phyloP scores from a whole-genome alignment of 2,329 filamentous ascomycete genomes.

The Cryphonectria radicalis region DNA sequence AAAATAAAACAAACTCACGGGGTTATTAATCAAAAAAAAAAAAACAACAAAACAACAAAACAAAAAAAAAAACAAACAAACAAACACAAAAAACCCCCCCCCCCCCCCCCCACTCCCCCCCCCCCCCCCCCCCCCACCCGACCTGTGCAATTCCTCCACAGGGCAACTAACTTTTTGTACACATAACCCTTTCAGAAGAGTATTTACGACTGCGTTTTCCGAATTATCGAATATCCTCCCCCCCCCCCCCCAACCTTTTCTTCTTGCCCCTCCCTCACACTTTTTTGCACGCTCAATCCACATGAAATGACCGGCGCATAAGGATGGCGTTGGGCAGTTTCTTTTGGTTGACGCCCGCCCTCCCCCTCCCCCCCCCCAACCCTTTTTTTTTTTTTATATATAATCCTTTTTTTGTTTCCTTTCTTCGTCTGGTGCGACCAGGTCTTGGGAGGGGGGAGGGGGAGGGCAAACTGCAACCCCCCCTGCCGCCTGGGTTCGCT shows the following conservation, averaged over 20 bases:
- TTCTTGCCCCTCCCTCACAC: neutral
- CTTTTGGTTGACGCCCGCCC: slow-evolving; percentile 22
- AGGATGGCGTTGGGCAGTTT: slow-evolving; percentile 27
- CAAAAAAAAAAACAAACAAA: no score
- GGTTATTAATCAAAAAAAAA: no score
- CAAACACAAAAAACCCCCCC: no score
- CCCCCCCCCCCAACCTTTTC: no score
- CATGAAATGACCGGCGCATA: slow-evolving; percentile 23
- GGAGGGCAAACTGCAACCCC: neutral
- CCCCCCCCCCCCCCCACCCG: neutral
- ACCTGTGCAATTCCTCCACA: slow-evolving; percentile 18
- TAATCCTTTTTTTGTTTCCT: slow-evolving; percentile 20
- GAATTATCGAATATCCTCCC: slow-evolving; percentile 21
- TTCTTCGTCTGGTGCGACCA: slow-evolving; percentile 19
- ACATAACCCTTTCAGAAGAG: neutral
- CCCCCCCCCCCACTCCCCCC: no score
- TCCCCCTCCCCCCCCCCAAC: neutral
- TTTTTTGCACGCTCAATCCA: neutral
- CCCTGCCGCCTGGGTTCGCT: slow-evolving; percentile 4
- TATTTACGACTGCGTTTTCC: slow-evolving; percentile 13
- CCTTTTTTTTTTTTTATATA: neutral
- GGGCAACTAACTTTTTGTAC: slow-evolving; percentile 1
- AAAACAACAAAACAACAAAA: no score
- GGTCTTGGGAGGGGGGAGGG: neutral
- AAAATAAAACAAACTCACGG: no score